Conservation (phyloP, 2,329 filamentous ascomycete species). For the Cladobotryum mycophilum region DNA sequence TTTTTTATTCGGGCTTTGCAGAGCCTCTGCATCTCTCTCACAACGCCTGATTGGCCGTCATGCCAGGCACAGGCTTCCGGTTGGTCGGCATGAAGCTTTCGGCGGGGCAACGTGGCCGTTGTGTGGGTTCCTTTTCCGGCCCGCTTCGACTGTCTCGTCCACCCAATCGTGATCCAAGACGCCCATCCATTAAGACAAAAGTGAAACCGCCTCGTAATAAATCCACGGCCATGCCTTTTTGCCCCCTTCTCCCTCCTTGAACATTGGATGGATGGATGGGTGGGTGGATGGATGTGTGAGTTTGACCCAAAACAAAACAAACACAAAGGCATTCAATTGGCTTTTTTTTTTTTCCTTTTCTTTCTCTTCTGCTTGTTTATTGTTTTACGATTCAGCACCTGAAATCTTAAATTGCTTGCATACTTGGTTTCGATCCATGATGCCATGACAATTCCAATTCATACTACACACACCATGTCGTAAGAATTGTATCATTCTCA, state of each 20-base stretch:
- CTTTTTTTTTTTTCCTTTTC: too few relatives aligned
- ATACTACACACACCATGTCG: too few relatives aligned
- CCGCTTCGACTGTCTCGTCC: background rate
- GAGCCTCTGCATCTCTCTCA: background rate
- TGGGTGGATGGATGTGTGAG: background rate
- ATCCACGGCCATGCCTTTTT: background rate
- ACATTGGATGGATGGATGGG: background rate
- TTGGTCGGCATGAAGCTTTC: slow-evolving; percentile 9
- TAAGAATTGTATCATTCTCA: too few relatives aligned
- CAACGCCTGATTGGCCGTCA: background rate
- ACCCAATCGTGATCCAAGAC: slow-evolving; percentile 7
- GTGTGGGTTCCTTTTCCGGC: background rate
- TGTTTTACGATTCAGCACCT: too few relatives aligned
- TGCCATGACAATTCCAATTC: too few relatives aligned
- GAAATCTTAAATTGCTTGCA: too few relatives aligned
- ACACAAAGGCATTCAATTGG: too few relatives aligned
- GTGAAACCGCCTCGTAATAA: slow-evolving; percentile 10
- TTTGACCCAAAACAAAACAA: too few relatives aligned
- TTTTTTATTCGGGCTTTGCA: background rate
- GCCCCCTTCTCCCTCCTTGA: background rate
- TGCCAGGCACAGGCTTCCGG: slow-evolving; percentile 15
- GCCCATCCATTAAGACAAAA: slow-evolving; percentile 4
- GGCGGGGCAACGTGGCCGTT: slow-evolving; percentile 1
- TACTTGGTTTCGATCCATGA: too few relatives aligned
- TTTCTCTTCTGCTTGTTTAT: too few relatives aligned